Evolutionary conservation across 2,329 filamentous ascomycete genomes (phyloP), one percentile per base, ranked within the genome.

Genomic region (Aspergillus sojae): DNA sequence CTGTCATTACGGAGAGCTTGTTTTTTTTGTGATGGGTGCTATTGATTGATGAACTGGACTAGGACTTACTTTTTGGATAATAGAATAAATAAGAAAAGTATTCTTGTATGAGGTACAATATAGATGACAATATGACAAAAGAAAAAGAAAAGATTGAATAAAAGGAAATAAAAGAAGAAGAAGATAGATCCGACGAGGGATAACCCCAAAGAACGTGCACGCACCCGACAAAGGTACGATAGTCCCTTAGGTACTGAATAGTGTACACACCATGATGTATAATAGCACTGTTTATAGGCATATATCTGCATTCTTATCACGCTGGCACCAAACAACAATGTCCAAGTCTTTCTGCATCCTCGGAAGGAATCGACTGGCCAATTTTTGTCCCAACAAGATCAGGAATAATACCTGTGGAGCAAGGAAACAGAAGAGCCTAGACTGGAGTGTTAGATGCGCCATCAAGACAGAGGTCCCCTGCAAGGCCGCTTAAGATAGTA

Each of bases 311-410:
- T 53, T 53, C 63, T 50, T 60, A 65, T 30, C 45, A 67, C 67
- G 60, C 67, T 70, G 68, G 68, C 68, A 56, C 68, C 67, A 70
- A 63, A 69, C 63, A 70, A 60, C 50, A 36, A 32, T 54, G 58
- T 61, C 64, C 68, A 70, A 65, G 66, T 64, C 60, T 59, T 60
- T 57, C 57, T 52, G 32, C 41, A 30, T 56, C 23, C 12, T 36
- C 55, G 9, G 21, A 36, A 32, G 41, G 43, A 50, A 36, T 54
- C 39, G 21, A 41, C 19, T 32, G 55, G 59, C 59, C 52, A 55
- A 32, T n/a, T 23, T 48, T 30, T 23, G 12, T 21, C 19, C 28
- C 45, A 34, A 30, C 23, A 32, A 46, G 16, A 30, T 19, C 23
- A 46, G 23, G n/a, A 50, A 26, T 16, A 11, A 53, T 12, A 21